A percentile compares a stretch with the other conserved stretches of the same genome.
These are phyloP conservation scores for Annulohypoxylon stygium DNA, from an alignment of 495 filamentous ascomycete genomes.

Conservation along the genomic window DNA sequence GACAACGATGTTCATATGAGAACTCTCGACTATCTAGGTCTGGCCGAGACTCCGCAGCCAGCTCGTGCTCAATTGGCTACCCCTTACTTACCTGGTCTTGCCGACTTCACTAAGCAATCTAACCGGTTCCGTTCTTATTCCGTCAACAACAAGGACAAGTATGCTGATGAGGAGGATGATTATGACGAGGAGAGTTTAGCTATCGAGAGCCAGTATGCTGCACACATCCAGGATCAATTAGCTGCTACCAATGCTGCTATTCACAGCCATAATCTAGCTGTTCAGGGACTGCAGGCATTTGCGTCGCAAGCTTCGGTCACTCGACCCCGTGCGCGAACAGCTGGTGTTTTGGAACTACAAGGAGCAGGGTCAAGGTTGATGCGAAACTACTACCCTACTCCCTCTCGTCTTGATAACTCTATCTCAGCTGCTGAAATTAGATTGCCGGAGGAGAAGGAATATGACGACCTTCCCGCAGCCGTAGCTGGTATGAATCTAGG, in stretches of 20 bases:
- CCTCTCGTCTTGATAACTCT: slow-evolving; percentile 85
- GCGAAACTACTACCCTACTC: slow-evolving; percentile 82
- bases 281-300: slow-evolving; percentile 78
- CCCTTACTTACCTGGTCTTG: slow-evolving; percentile 83
- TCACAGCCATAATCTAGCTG: slow-evolving; percentile 90
- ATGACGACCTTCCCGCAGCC: slow-evolving; percentile 75
- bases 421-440: slow-evolving; percentile 84
- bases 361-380: slow-evolving; percentile 76
- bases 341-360: slow-evolving; percentile 85
- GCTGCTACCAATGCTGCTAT: slow-evolving; percentile 92
- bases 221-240: slow-evolving; percentile 67
- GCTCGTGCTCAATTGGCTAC: slow-evolving; percentile 77
- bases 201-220: slow-evolving; percentile 77
- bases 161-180: slow-evolving; percentile 92
- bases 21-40: slow-evolving; percentile 94
- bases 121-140: slow-evolving; percentile 97
- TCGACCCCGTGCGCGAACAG: slow-evolving; percentile 84
- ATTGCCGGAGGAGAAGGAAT: slow-evolving; percentile 78
- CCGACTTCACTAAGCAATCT: slow-evolving; percentile 78
- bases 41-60: slow-evolving; percentile 93
- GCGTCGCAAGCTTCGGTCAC: slow-evolving; percentile 83
- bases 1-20: slow-evolving; percentile 89
- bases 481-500: slow-evolving; percentile 83
- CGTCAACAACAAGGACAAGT: slow-evolving; percentile 98
- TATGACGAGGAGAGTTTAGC: slow-evolving; percentile 80